Evolutionary conservation across 345 rosid genomes (phyloP).

Genomic region (Corchorus capsularis): DNA sequence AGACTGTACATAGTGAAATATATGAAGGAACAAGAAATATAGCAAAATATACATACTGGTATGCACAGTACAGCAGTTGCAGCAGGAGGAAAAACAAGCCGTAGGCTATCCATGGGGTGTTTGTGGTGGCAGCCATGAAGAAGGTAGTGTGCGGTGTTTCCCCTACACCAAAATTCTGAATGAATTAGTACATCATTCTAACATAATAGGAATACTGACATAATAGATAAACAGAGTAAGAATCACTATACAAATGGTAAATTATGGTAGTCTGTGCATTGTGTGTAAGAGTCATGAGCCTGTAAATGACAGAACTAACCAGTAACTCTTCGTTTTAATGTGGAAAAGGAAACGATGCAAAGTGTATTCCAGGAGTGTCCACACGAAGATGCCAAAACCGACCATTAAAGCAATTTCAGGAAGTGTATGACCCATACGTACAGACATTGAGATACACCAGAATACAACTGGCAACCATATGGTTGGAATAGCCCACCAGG

Average conservation of each 20-base stretch:
- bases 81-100: slow-evolving; percentile 89
- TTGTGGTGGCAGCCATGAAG: slow-evolving; percentile 91
- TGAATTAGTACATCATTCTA: background rate
- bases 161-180: slow-evolving; percentile 43
- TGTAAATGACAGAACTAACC: slow-evolving; percentile 53
- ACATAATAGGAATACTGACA: background rate
- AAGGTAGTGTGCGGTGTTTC: slow-evolving; percentile 78
- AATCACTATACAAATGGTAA: background rate
- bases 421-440: slow-evolving; percentile 59
- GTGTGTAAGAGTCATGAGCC: background rate
- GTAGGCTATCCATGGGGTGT: slow-evolving; percentile 85
- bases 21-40: slow-evolving; percentile 6
- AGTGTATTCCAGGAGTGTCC: slow-evolving; percentile 89
- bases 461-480: slow-evolving; percentile 90
- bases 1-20: background rate
- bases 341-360: slow-evolving; percentile 98
- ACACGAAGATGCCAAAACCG: slow-evolving; percentile 62
- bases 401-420: slow-evolving; percentile 57
- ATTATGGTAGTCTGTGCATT: background rate
- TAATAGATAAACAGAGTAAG: too few species aligned
- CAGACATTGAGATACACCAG: slow-evolving; percentile 62
- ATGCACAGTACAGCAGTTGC: slow-evolving; percentile 67
- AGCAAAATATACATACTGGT: slow-evolving; percentile 51
- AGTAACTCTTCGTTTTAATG: slow-evolving; percentile 76
- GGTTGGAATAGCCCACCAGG: slow-evolving; percentile 94